Evolutionary conservation across 2,329 filamentous ascomycete genomes (phyloP).

Genomic region (Apiospora phragmitis): DNA sequence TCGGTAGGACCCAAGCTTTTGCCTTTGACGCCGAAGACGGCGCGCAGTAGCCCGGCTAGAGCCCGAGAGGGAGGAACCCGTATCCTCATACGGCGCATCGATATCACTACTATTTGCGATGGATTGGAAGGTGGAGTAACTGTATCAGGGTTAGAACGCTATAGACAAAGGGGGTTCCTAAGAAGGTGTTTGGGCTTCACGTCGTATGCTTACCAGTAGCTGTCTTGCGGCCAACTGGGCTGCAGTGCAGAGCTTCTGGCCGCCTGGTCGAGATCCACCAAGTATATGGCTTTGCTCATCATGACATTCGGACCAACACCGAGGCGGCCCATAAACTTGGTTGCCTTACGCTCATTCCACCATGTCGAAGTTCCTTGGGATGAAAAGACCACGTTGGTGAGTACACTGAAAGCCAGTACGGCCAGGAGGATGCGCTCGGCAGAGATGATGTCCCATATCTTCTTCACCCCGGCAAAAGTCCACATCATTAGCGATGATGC

Average conservation of each 20-base stretch:
- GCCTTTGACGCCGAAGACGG: conserved; percentile 75
- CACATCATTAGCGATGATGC: conserved; percentile 77
- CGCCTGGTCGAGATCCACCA: conserved; percentile 75
- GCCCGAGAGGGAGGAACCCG: conserved; percentile 47
- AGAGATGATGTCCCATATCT: conserved; percentile 66
- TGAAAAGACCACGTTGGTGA: conserved; percentile 74
- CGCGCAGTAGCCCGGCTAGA: conserved; percentile 57
- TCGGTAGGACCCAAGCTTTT: conserved; percentile 79
- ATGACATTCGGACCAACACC: conserved; percentile 76
- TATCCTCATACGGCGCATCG: conserved; percentile 56
- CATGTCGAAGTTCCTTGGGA: conserved; percentile 73
- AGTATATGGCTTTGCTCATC: conserved; percentile 84
- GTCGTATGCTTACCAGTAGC: conserved; percentile 45
- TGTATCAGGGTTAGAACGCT: conserved; percentile 22
- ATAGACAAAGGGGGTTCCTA: neutral
- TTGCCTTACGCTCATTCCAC: conserved; percentile 83
- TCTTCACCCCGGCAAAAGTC: conserved; percentile 66
- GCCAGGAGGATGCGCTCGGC: conserved; percentile 75
- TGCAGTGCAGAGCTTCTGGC: conserved; percentile 37
- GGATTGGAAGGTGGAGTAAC: conserved; percentile 63
- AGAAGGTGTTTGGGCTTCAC: neutral
- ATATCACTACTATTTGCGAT: conserved; percentile 59
- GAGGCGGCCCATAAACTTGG: conserved; percentile 76
- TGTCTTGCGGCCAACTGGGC: conserved; percentile 43
- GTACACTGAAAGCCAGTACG: conserved; percentile 66